Conservation (phyloP, 164 flowering plant species). For the Magnolia kwangsiensis region DNA sequence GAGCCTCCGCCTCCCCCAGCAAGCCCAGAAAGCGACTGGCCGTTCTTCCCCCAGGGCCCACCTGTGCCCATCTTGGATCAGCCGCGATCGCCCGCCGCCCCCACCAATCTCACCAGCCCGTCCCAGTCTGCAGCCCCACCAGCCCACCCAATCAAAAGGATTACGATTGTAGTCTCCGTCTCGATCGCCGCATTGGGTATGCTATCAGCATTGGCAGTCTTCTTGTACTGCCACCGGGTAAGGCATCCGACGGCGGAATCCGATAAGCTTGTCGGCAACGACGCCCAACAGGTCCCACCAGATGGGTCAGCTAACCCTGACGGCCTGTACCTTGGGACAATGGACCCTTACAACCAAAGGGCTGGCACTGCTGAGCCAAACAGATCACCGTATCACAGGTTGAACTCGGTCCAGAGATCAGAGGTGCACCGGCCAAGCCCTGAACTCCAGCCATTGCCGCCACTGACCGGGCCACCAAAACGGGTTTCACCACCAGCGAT, state of each 20-base stretch:
- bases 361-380: constrained; percentile 21
- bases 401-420: constrained; percentile 47
- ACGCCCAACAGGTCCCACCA: constrained; percentile 24
- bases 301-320: constrained; percentile 42
- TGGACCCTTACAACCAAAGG: constrained; percentile 46
- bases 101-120: constrained; percentile 29
- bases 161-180: constrained; percentile 68
- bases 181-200: constrained; percentile 73
- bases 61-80: constrained; percentile 36
- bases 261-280: constrained; percentile 55
- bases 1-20: constrained; percentile 31
- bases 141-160: constrained; percentile 45
- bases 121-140: constrained; percentile 47
- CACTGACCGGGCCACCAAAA: constrained; percentile 39
- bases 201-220: constrained; percentile 74
- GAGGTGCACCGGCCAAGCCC: constrained; percentile 86
- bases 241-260: constrained; percentile 45
- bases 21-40: constrained; percentile 42
- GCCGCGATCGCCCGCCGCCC: constrained; percentile 23
- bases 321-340: constrained; percentile 78
- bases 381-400: constrained; percentile 66
- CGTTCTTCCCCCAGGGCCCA: constrained; percentile 77
- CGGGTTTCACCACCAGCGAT: constrained; percentile 32
- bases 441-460: constrained; percentile 91
- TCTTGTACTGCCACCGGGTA: constrained; percentile 49